phyloP scores from a whole-genome alignment of 2,329 filamentous ascomycete species.

The Pezicula rhizophila region DNA sequence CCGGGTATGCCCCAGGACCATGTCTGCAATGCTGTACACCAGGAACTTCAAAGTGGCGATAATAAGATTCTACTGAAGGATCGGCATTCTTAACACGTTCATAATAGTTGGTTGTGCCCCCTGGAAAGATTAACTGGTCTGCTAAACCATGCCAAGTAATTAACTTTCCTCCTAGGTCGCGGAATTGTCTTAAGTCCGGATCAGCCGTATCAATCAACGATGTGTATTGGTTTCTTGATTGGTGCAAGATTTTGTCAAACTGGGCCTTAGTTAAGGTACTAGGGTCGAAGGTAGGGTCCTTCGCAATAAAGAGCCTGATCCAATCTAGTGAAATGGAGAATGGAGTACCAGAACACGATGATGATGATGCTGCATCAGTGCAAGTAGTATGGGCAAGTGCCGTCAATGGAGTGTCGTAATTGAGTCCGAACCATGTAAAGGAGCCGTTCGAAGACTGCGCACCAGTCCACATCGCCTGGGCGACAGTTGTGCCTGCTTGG shows the following conservation, averaged over 20 bases:
- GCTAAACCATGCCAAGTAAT: slow-evolving; percentile 11
- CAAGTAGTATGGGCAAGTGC: background rate
- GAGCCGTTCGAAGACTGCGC: slow-evolving; percentile 1
- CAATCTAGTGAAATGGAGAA: slow-evolving; percentile 28
- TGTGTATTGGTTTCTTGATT: slow-evolving; percentile 20
- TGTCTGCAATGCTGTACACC: slow-evolving; percentile 28
- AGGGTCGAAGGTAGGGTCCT: slow-evolving; percentile 25
- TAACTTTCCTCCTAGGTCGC: slow-evolving; percentile 7
- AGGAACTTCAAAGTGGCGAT: slow-evolving; percentile 25
- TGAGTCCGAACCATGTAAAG: slow-evolving; percentile 7
- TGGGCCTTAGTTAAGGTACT: background rate
- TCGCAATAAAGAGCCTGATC: slow-evolving; percentile 28
- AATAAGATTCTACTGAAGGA: slow-evolving; percentile 24
- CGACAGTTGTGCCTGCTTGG: slow-evolving; percentile 1
- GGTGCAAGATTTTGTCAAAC: slow-evolving; percentile 5
- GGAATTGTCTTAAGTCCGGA: slow-evolving; percentile 3
- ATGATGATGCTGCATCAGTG: background rate
- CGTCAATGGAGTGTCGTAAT: background rate
- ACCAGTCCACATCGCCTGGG: slow-evolving; percentile 5
- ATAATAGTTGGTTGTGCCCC: slow-evolving; percentile 26
- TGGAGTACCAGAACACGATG: slow-evolving; percentile 18
- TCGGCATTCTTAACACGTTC: slow-evolving; percentile 9
- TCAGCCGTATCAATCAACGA: slow-evolving; percentile 6
- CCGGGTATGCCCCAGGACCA: slow-evolving; percentile 20
- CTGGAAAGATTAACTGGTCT: slow-evolving; percentile 29